Percentiles rank a stretch among this genome's conserved stretches.
These are phyloP conservation scores for Apiotrichum veenhuisii DNA, from an alignment of 1,284 basidiomycete genomes.

Conservation along the genomic window DNA sequence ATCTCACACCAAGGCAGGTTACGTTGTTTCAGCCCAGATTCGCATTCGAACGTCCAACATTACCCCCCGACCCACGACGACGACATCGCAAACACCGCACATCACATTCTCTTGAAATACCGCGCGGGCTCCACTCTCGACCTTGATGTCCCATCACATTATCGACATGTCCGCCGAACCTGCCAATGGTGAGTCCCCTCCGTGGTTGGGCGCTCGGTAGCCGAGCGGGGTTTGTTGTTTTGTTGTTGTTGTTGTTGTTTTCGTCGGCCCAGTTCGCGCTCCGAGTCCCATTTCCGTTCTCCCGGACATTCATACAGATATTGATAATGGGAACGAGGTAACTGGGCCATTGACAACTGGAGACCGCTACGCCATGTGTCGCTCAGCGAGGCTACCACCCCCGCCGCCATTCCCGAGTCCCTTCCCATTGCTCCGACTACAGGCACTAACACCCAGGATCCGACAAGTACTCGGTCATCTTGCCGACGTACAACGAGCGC, in stretches of 20 bases:
- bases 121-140: not conserved
- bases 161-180: conserved; percentile 26
- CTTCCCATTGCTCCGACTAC: not conserved
- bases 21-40: not conserved
- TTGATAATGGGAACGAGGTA: no score
- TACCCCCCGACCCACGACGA: not conserved
- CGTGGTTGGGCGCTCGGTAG: no score
- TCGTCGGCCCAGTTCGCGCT: no score
- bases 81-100: not conserved
- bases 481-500: conserved; percentile 89
- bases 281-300: no score
- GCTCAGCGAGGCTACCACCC: not conserved
- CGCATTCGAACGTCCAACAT: not conserved
- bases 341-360: no score
- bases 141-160: conserved; percentile 19
- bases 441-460: conserved; percentile 16
- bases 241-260: not conserved
- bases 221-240: not conserved
- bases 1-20: no score
- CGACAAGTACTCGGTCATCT: conserved; percentile 76
- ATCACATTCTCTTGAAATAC: no score
- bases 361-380: no score
- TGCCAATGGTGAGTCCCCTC: conserved; percentile 6
- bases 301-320: no score
- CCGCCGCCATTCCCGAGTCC: not conserved